Percentiles rank a stretch among this genome's conserved stretches.
phyloP scores from a whole-genome alignment of 257 asterid genomes.

The Lycium ferocissimum region DNA sequence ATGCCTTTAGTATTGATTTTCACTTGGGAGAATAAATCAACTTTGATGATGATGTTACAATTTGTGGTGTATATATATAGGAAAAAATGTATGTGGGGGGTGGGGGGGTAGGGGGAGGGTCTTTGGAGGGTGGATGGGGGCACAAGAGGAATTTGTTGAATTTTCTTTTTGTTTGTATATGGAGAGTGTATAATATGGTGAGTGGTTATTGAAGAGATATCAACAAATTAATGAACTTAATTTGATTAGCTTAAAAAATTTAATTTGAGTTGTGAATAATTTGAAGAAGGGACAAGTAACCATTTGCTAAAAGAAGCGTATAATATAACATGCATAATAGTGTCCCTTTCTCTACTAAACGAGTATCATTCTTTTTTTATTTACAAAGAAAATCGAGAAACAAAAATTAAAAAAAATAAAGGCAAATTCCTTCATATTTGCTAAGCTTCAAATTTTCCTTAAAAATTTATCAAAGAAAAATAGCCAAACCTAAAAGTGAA shows the following conservation, averaged over 20 bases:
- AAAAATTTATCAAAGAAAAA: too few species aligned
- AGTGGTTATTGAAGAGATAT: not conserved
- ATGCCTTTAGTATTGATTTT: not conserved
- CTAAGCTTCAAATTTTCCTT: too few species aligned
- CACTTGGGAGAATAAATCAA: not conserved
- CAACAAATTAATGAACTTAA: not conserved
- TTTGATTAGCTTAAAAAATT: not conserved
- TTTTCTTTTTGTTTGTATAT: not conserved
- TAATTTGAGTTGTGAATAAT: not conserved
- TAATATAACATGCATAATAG: too few species aligned
- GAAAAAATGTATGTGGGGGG: too few species aligned
- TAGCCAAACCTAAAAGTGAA: too few species aligned
- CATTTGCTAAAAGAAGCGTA: not conserved
- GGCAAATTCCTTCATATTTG: too few species aligned
- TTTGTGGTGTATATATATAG: not conserved
- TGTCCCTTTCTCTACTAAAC: too few species aligned
- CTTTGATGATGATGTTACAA: not conserved
- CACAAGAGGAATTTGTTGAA: not conserved
- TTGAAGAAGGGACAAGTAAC: not conserved
- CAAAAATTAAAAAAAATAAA: too few species aligned
- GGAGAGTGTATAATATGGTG: not conserved
- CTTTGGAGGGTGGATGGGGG: not conserved
- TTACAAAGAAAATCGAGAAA: too few species aligned
- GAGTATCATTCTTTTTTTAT: too few species aligned
- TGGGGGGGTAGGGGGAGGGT: not conserved